These are phyloP conservation scores for Cutaneotrichosporon daszewskae DNA, from an alignment of 1,284 basidiomycete species.

Conservation along the genomic window DNA sequence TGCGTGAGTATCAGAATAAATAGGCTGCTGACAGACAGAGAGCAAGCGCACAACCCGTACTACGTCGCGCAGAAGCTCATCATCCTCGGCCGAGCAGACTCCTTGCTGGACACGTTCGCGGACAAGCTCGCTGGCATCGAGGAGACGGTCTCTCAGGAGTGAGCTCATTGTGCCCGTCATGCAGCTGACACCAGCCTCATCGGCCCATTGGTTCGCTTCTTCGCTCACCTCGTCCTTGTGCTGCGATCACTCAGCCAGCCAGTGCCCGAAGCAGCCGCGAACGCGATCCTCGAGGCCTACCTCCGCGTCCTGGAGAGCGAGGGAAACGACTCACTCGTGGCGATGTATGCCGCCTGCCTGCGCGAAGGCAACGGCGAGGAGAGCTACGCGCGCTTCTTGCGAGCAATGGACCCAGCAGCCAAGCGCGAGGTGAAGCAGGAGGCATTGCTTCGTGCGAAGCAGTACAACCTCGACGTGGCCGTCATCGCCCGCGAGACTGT, in stretches of 20 bases:
- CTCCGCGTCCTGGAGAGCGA: slow-evolving; percentile 77
- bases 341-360: slow-evolving; percentile 85
- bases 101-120: slow-evolving; percentile 68
- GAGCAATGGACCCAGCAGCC: slow-evolving; percentile 67
- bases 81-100: slow-evolving; percentile 66
- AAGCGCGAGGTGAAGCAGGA: slow-evolving; percentile 63
- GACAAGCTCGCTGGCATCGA: slow-evolving; percentile 51
- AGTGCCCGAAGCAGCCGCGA: slow-evolving; percentile 67
- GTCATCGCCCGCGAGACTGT: slow-evolving; percentile 77
- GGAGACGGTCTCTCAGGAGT: slow-evolving; percentile 57
- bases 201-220: slow-evolving; percentile 65
- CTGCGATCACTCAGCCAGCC: slow-evolving; percentile 72
- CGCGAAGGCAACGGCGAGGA: slow-evolving; percentile 82
- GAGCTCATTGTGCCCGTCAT: slow-evolving; percentile 30
- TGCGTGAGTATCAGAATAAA: slow-evolving; percentile 27
- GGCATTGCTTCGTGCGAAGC: slow-evolving; percentile 69
- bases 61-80: slow-evolving; percentile 64
- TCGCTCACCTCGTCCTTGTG: slow-evolving; percentile 89
- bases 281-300: slow-evolving; percentile 82
- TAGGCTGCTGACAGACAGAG: slow-evolving; percentile 10
- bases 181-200: slow-evolving; percentile 13
- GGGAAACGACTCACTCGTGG: slow-evolving; percentile 80
- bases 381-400: slow-evolving; percentile 86
- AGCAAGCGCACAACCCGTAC: slow-evolving; percentile 72
- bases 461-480: slow-evolving; percentile 76